Percentiles rank a stretch among this genome's conserved stretches.
phyloP scores from a whole-genome alignment of 768 basidiomycete genomes.

The Coprinellus micaceus region DNA sequence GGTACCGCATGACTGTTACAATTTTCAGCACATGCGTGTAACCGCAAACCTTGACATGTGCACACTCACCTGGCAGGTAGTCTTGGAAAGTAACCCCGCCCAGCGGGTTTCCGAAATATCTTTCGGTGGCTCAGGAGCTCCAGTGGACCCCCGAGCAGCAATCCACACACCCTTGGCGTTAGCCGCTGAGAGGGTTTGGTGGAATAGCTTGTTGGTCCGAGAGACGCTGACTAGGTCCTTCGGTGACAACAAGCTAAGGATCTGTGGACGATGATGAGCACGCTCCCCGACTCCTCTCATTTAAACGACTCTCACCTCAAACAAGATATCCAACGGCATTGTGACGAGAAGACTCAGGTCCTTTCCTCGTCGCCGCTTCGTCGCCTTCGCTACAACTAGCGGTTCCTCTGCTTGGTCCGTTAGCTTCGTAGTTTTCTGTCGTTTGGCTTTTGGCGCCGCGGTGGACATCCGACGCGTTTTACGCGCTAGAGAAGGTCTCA shows the following conservation, averaged over 20 bases:
- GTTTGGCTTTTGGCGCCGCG: background rate
- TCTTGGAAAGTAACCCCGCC: background rate
- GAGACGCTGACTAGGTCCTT: background rate
- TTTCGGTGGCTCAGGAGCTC: background rate
- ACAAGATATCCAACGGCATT: background rate
- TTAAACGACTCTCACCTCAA: background rate
- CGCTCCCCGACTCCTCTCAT: too few relatives aligned
- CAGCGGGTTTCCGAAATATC: background rate
- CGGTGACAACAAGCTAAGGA: background rate
- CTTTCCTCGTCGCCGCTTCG: background rate
- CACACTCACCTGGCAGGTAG: background rate
- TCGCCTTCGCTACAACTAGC: background rate
- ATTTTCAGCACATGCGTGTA: background rate
- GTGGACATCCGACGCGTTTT: too few relatives aligned
- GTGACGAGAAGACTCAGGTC: background rate
- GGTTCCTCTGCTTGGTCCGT: background rate
- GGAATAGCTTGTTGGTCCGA: background rate
- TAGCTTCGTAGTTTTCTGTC: background rate
- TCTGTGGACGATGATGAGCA: too few relatives aligned
- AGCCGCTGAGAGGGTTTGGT: background rate
- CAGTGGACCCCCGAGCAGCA: background rate
- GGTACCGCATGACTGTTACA: background rate
- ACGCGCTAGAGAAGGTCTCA: too few relatives aligned
- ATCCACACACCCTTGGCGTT: background rate
- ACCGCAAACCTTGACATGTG: background rate